Conservation (phyloP, 169 alveolate species). For the Plasmodium reichenowi region DNA sequence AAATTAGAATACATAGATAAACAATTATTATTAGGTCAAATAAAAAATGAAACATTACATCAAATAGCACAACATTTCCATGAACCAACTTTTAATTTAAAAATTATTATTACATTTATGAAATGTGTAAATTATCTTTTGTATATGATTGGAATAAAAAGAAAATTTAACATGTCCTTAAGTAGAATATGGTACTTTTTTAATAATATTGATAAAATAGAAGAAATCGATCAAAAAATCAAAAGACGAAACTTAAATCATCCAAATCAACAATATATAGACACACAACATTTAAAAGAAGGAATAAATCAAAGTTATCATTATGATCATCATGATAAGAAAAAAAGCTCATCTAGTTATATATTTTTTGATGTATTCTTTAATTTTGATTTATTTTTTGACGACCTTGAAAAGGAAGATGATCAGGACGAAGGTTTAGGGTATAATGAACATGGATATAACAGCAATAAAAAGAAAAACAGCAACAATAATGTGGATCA, state of each 20-base stretch:
- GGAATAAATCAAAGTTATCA: background rate
- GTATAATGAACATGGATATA: no score
- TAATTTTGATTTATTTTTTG: constrained; percentile 54
- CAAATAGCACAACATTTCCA: constrained; percentile 8
- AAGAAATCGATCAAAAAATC: constrained; percentile 31
- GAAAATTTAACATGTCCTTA: constrained; percentile 64
- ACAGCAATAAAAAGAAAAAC: background rate
- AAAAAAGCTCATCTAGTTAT: background rate
- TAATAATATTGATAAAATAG: constrained; percentile 53
- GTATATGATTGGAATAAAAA: constrained; percentile 69
- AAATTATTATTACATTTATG: constrained; percentile 73
- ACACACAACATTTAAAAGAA: background rate
- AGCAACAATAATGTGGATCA: background rate
- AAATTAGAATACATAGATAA: constrained; percentile 44
- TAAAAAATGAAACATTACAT: constrained; percentile 14
- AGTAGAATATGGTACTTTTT: constrained; percentile 66
- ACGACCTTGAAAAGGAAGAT: constrained; percentile 24
- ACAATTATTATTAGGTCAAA: constrained; percentile 21
- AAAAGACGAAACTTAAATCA: background rate
- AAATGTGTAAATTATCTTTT: constrained; percentile 54
- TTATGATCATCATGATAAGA: background rate
- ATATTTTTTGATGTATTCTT: constrained; percentile 56
- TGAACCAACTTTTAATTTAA: constrained; percentile 29
- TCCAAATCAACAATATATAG: background rate
- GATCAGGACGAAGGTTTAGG: background rate